Base-by-base conservation (phyloP, 1,284 basidiomycete species). In the Sanghuangporus weigelae region DNA sequence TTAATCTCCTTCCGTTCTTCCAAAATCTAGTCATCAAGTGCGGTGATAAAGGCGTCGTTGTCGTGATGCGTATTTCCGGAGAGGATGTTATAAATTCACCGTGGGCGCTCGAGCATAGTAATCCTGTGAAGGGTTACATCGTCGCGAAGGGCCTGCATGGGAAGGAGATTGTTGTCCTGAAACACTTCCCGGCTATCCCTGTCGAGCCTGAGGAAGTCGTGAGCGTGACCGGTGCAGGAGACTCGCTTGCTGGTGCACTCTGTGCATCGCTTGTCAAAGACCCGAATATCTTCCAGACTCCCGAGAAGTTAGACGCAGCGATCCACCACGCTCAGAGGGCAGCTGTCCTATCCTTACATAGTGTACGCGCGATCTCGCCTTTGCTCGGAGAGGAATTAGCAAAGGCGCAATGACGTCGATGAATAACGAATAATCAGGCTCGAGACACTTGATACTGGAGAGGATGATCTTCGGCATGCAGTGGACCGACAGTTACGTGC, bases 141-240 rank as follows among this genome's bases (percentile, higher is more conserved):
- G 75, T 91, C 14, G 80, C 80, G 42, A 82, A 77, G 46, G 83
- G 81, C 31, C 73, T 71, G 46, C 71, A 74, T 3, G 79, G 78
- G 31, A 74, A 75, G 48, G 76, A 78, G 51, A 74, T 79, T 21
- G 72, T 91, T 14, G 81, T 92, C 4, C 59, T 95, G 38, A 84
- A 85, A 46, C 89, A 94, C 71, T 93, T 88, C 69, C 83, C 89
- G 2, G 79, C 92, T 11, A 72, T 84, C 5, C 67, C 68, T 0
- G 72, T 88, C 7, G 69, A 76, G 2, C 71, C 73, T 11, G 71
- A 74, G n/a, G 72, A 76, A 46, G 72, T 87, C 8, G 75, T 87
- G 7, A 95, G 89, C 69, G 92, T 93, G 10, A 97, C 95, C 0
- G 95, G 95, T 2, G 95, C 93, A 1, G 95, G 95, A 0, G 95